These are phyloP conservation scores for Tilletiopsis washingtonensis DNA, from an alignment of 1,284 basidiomycete genomes.

Conservation along the genomic window DNA sequence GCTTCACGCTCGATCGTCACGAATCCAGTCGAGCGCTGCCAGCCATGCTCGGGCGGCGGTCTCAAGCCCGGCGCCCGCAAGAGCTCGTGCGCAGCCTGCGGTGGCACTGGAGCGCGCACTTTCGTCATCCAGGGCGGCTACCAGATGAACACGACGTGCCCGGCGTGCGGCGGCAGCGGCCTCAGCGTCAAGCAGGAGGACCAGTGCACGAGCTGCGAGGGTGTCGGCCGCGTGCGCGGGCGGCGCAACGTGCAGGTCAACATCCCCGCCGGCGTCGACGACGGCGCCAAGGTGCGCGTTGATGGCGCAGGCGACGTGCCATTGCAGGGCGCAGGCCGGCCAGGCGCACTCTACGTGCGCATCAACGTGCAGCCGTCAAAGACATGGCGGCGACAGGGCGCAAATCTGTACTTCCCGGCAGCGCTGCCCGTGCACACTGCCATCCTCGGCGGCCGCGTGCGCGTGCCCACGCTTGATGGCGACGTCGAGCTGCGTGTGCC, in stretches of 20 bases:
- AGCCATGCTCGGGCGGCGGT: constrained; percentile 75
- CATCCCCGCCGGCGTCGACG: constrained; percentile 76
- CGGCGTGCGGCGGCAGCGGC: constrained; percentile 74
- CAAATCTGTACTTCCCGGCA: constrained; percentile 82
- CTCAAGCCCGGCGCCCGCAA: constrained; percentile 80
- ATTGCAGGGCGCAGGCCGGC: constrained; percentile 56
- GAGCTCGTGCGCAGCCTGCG: constrained; percentile 69
- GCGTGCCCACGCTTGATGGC: constrained; percentile 90
- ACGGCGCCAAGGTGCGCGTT: constrained; percentile 87
- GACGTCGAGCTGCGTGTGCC: constrained; percentile 92
- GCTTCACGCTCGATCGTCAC: constrained; percentile 68
- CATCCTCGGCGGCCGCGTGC: constrained; percentile 79
- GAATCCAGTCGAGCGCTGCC: constrained; percentile 75
- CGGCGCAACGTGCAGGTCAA: constrained; percentile 73
- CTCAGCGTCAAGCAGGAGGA: constrained; percentile 68
- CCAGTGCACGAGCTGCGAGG: constrained; percentile 73
- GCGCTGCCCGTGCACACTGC: constrained; percentile 87
- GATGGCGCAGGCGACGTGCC: constrained; percentile 79
- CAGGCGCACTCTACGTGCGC: constrained; percentile 81
- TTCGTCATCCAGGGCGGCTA: constrained; percentile 91
- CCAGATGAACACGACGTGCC: constrained; percentile 92
- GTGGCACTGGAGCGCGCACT: constrained; percentile 77
- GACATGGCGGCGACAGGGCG: constrained; percentile 81
- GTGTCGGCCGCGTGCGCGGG: constrained; percentile 77
- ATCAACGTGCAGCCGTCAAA: constrained; percentile 76